phyloP scores from a whole-genome alignment of 1,284 basidiomycete genomes.

The Sutorius eximius region DNA sequence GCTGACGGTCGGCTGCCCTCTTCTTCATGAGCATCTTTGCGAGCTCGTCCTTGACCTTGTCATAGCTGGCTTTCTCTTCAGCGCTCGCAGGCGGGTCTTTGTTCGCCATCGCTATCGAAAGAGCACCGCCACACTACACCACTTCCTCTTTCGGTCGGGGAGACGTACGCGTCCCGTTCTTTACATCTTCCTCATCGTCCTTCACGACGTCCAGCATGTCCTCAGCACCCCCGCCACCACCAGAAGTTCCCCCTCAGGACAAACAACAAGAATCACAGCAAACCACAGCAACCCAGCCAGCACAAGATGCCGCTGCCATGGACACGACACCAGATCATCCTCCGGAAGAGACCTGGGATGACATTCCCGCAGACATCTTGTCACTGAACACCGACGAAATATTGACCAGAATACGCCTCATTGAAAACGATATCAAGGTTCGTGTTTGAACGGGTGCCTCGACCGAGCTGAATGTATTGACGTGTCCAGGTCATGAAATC shows the following conservation, averaged over 20 bases:
- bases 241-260: slow-evolving; percentile 44
- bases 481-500: slow-evolving; percentile 85
- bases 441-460: slow-evolving; percentile 13
- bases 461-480: background rate
- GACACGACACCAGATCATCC: slow-evolving; percentile 70
- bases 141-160: slow-evolving; percentile 31
- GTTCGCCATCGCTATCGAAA: slow-evolving; percentile 25
- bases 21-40: slow-evolving; percentile 69
- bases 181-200: slow-evolving; percentile 21
- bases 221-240: slow-evolving; percentile 55
- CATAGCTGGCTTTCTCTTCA: slow-evolving; percentile 68
- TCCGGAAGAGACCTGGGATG: slow-evolving; percentile 75
- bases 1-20: slow-evolving; percentile 65
- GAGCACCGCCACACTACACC: slow-evolving; percentile 9
- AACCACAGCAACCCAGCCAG: slow-evolving; percentile 26
- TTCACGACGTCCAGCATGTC: slow-evolving; percentile 50
- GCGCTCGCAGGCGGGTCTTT: slow-evolving; percentile 41
- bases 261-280: slow-evolving; percentile 44
- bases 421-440: slow-evolving; percentile 95
- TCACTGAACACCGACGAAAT: slow-evolving; percentile 79
- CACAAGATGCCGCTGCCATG: slow-evolving; percentile 54
- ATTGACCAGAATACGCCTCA: slow-evolving; percentile 80
- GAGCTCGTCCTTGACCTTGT: slow-evolving; percentile 69
- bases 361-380: slow-evolving; percentile 81
- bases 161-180: slow-evolving; percentile 37